Evolutionary conservation across 1,284 basidiomycete species (phyloP).

Genomic region (Fomitiporia mediterranea): DNA sequence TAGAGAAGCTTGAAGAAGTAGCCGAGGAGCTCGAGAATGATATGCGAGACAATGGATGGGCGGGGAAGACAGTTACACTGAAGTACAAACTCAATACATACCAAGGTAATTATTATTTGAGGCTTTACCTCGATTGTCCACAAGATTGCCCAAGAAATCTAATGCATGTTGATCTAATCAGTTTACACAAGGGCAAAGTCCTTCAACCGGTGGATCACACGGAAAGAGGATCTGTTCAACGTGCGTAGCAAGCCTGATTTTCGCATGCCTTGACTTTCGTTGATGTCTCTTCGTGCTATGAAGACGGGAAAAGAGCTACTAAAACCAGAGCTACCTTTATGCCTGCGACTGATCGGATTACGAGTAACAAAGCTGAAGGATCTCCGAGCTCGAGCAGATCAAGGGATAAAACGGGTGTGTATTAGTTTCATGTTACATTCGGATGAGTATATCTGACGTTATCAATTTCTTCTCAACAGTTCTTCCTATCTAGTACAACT

Average conservation of each 20-base stretch:
- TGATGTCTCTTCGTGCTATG: too few relatives aligned
- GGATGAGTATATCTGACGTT: background rate
- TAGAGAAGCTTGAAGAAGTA: constrained; percentile 73
- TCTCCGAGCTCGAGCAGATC: constrained; percentile 26
- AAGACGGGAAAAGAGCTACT: constrained; percentile 42
- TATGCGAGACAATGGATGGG: constrained; percentile 66
- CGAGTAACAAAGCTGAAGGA: constrained; percentile 42
- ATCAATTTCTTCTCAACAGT: background rate
- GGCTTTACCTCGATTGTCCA: background rate
- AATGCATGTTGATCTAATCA: constrained; percentile 18
- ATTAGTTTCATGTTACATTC: background rate
- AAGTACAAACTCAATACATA: constrained; percentile 60
- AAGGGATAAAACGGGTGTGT: constrained; percentile 27
- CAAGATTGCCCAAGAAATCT: background rate
- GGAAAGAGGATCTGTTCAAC: constrained; percentile 39
- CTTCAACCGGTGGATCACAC: constrained; percentile 34
- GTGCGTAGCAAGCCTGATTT: constrained; percentile 24
- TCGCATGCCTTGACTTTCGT: background rate
- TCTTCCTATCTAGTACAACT: constrained; percentile 10
- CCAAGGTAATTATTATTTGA: constrained; percentile 7
- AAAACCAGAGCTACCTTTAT: constrained; percentile 39
- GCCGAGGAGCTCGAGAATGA: constrained; percentile 77
- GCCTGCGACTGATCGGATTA: constrained; percentile 40
- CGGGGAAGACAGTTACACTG: constrained; percentile 71
- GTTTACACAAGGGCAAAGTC: constrained; percentile 41